These are phyloP conservation scores for Pythium folliculosum DNA, from an alignment of 352 stramenopile genomes.

Conservation along the genomic window DNA sequence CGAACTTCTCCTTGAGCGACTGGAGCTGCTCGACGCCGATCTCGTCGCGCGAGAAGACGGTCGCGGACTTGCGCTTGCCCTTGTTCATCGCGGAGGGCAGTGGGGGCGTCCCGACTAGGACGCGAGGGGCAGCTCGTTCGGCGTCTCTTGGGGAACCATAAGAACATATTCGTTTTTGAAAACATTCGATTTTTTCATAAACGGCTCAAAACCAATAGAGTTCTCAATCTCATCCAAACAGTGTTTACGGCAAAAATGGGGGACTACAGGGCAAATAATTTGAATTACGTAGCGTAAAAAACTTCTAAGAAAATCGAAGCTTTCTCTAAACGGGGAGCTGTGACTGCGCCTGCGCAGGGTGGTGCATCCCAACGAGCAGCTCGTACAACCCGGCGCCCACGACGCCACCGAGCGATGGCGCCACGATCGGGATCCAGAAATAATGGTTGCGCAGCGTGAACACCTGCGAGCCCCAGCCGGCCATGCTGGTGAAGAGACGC, in stretches of 20 bases:
- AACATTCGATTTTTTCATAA: constrained; percentile 5
- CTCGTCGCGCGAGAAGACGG: constrained; percentile 76
- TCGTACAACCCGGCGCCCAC: constrained; percentile 48
- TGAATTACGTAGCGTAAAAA: too few species aligned
- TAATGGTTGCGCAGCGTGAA: constrained; percentile 53
- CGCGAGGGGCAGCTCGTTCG: background rate
- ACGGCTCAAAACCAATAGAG: too few species aligned
- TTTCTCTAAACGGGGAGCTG: constrained; percentile 1
- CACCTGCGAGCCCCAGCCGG: constrained; percentile 55
- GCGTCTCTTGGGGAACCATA: constrained; percentile 14
- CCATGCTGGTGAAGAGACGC: constrained; percentile 45
- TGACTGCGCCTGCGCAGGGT: constrained; percentile 33
- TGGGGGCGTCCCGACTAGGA: background rate
- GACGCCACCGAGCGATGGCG: constrained; percentile 43
- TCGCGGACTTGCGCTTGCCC: constrained; percentile 40
- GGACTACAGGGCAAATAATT: too few species aligned
- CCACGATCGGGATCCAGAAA: constrained; percentile 64
- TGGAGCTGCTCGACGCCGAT: constrained; percentile 83
- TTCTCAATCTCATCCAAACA: too few species aligned
- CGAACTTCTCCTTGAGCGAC: constrained; percentile 84
- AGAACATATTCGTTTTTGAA: background rate
- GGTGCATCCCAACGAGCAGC: constrained; percentile 54
- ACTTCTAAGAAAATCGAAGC: background rate
- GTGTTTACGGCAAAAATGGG: background rate
- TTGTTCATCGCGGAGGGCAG: constrained; percentile 21